Evolutionary conservation across 495 filamentous ascomycete genomes (phyloP).

Genomic region (Penicillium bialowiezense): DNA sequence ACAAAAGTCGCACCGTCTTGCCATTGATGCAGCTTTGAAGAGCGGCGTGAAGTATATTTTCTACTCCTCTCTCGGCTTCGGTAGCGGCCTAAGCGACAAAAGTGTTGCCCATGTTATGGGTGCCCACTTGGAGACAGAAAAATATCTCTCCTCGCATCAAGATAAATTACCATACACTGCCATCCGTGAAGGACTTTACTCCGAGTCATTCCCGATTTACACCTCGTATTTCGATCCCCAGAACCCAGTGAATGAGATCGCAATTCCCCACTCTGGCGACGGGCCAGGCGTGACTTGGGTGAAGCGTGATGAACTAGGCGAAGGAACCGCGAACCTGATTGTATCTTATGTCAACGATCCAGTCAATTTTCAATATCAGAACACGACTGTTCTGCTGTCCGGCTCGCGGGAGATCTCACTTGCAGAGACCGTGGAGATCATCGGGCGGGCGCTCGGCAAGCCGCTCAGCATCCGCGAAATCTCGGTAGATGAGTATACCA

Average conservation of each 20-base stretch:
- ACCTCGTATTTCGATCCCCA: conserved; percentile 55
- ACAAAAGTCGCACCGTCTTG: conserved; percentile 44
- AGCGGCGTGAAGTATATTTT: conserved; percentile 61
- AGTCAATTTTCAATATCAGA: conserved; percentile 25
- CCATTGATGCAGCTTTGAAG: conserved; percentile 55
- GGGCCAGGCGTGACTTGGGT: conserved; percentile 52
- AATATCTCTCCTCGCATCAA: conserved; percentile 43
- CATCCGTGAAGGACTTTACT: conserved; percentile 63
- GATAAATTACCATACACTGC: conserved; percentile 43
- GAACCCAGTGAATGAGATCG: conserved; percentile 34
- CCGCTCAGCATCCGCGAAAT: conserved; percentile 31
- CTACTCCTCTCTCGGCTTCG: conserved; percentile 66
- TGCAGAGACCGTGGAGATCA: conserved; percentile 34
- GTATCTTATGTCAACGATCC: conserved; percentile 19
- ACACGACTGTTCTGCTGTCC: conserved; percentile 37
- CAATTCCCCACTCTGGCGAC: conserved; percentile 47
- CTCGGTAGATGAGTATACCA: conserved; percentile 40
- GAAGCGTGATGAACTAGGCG: conserved; percentile 49
- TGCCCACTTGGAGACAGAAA: conserved; percentile 63
- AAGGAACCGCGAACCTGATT: conserved; percentile 45
- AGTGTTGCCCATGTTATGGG: conserved; percentile 61
- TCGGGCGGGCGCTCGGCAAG: conserved; percentile 30
- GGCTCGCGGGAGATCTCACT: conserved; percentile 38
- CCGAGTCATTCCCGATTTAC: conserved; percentile 68
- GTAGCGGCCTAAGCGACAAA: conserved; percentile 34